Conservation (phyloP, 1,284 basidiomycete species). For the Marasmius tenuissimus region DNA sequence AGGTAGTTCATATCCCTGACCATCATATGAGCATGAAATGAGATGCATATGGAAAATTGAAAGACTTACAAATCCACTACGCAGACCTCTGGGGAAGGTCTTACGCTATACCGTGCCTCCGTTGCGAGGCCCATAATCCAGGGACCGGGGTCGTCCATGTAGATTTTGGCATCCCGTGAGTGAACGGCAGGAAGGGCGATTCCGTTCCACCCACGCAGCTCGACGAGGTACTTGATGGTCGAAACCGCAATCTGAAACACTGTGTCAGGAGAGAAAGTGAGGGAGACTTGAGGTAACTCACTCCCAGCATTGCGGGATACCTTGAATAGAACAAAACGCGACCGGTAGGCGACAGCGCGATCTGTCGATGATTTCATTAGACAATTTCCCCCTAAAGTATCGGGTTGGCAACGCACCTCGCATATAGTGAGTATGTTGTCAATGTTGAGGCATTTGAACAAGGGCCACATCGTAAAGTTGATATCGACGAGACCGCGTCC, state of each 20-base stretch:
- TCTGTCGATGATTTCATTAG: conserved; percentile 38
- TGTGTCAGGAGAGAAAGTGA: conserved; percentile 4
- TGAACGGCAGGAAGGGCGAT: conserved; percentile 85
- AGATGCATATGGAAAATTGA: conserved; percentile 3
- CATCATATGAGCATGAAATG: neutral
- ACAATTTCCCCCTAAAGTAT: neutral
- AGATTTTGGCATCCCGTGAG: conserved; percentile 87
- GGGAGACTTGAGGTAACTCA: conserved; percentile 28
- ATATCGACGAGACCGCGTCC: conserved; percentile 82
- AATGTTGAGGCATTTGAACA: conserved; percentile 92
- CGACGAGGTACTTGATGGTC: conserved; percentile 90
- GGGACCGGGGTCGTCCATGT: conserved; percentile 85
- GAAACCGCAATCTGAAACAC: conserved; percentile 70
- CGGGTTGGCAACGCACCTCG: conserved; percentile 56
- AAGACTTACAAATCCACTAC: conserved; percentile 82
- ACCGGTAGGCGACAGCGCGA: conserved; percentile 92
- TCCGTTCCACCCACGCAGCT: conserved; percentile 93
- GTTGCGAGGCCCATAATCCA: conserved; percentile 93
- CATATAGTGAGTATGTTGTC: conserved; percentile 94
- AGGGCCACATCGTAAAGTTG: conserved; percentile 95
- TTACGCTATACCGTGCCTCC: conserved; percentile 79
- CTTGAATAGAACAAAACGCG: conserved; percentile 88
- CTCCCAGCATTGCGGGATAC: conserved; percentile 89
- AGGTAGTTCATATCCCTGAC: conserved; percentile 87
- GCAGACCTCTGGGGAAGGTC: conserved; percentile 80